Base-by-base conservation (phyloP, 2,329 filamentous ascomycete species). In the Fusarium brachygibbosum region DNA sequence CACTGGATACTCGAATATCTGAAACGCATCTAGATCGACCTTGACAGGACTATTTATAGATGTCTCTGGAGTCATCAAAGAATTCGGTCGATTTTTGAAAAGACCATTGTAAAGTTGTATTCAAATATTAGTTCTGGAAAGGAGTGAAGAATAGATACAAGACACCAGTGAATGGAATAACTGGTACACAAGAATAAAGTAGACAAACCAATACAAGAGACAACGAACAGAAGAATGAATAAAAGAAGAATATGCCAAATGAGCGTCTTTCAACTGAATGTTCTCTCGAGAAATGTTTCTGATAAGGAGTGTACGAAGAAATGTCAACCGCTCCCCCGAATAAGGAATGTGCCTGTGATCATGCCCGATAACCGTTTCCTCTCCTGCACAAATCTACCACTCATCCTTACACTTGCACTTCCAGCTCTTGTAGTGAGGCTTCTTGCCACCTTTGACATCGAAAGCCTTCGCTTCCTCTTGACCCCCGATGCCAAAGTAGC, bases 381-480 rank as follows among this genome's bases (percentile, higher is more conserved):
- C 9, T 40, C 25, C 17, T 21, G 11, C 3, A 19, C 25, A 4
- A 5, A 4, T 32, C 16, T 50, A 50, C 19, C 46, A 50, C 13
- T 23, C 32, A 3, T 25, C 19, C 42, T 38, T 56, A 12, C 53
- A 56, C 16, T 23, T 41, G 2, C 60, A 63, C 35, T 9, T 29
- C 48, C 48, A 63, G 35, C 58, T 63, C 60, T 38, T 63, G 34
- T 41, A 63, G 0, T 34, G 19, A 3, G 34, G 34, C 11, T 63
- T 62, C 58, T 56, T 63, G 0, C 3, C 5, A 14, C n/a, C 37
- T 45, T 61, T 54, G 6, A 10, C 19, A 0, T 4, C 2, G 42
- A 54, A 61, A 1, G 52, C 17, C 4, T 29, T 12, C 4, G 12
- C n/a, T n/a, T n/a, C n/a, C n/a, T n/a, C n/a, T n/a, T n/a, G 12